Evolutionary conservation across 1,139 yeast genomes (phyloP).

Genomic region (Yamadazyma taylorii): DNA sequence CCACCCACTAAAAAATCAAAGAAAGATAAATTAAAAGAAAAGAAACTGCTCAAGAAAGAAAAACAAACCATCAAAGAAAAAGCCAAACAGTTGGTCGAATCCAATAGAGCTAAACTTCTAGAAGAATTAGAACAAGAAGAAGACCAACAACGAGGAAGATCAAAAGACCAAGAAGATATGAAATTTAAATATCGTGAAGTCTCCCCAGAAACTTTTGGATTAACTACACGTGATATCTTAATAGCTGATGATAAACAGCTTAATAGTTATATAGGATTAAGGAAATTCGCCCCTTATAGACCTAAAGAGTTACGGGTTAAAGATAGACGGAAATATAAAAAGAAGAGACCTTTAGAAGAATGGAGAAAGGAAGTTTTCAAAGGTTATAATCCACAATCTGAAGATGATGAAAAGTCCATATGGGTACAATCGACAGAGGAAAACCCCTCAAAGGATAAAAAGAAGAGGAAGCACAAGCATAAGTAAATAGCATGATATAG

Average conservation of each 20-base stretch:
- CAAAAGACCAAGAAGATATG: conserved; percentile 34
- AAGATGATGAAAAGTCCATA: conserved; percentile 35
- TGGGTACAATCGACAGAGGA: conserved; percentile 32
- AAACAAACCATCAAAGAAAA: conserved; percentile 59
- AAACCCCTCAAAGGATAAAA: neutral
- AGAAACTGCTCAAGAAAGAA: conserved; percentile 62
- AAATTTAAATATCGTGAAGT: conserved; percentile 89
- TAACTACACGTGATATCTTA: conserved; percentile 81
- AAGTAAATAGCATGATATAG: conserved; percentile 1
- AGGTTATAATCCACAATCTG: conserved; percentile 50
- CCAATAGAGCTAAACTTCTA: conserved; percentile 41
- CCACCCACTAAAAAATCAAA: conserved; percentile 43
- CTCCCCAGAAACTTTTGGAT: conserved; percentile 90
- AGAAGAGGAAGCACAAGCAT: conserved; percentile 10
- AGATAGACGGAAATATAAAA: conserved; percentile 84
- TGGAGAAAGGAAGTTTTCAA: conserved; percentile 88
- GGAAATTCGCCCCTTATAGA: conserved; percentile 92
- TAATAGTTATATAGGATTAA: conserved; percentile 81
- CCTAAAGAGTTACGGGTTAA: conserved; percentile 68
- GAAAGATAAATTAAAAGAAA: conserved; percentile 52
- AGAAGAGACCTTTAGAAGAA: conserved; percentile 68
- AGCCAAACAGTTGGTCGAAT: conserved; percentile 70
- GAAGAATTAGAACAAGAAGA: conserved; percentile 72
- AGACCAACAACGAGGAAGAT: conserved; percentile 53
- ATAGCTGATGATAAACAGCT: conserved; percentile 86